These are phyloP conservation scores for Exobasidium rhododendri DNA, from an alignment of 1,284 basidiomycete species.

Conservation along the genomic window DNA sequence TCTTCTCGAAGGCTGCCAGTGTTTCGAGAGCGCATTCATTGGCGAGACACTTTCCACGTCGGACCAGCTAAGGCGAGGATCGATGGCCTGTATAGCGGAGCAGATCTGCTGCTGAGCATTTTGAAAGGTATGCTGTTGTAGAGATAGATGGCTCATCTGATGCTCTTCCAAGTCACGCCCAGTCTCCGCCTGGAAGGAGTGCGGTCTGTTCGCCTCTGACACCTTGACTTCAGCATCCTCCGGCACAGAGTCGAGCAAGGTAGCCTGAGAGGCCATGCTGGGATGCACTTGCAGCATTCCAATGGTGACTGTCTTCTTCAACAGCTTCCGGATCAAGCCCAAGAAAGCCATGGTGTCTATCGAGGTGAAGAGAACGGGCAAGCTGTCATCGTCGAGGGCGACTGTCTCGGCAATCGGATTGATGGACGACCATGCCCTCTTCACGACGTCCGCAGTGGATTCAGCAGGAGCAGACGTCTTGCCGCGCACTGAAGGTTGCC, in stretches of 20 bases:
- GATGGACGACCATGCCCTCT: neutral
- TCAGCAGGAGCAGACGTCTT: too few relatives aligned
- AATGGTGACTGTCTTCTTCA: neutral
- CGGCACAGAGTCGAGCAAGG: neutral
- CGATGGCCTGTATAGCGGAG: neutral
- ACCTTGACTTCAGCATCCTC: neutral
- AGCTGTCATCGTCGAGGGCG: neutral
- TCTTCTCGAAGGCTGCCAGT: neutral
- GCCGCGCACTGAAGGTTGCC: neutral
- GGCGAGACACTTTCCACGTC: neutral
- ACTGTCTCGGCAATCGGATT: neutral
- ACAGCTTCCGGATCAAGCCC: neutral
- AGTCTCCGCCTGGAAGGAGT: neutral
- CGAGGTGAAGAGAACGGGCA: neutral
- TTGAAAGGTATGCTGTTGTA: neutral
- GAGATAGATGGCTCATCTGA: neutral
- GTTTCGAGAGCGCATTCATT: neutral
- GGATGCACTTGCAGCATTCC: neutral
- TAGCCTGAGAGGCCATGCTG: neutral
- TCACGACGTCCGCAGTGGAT: neutral
- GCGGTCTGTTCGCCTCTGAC: neutral
- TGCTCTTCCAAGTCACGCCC: neutral
- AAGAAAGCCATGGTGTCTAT: neutral
- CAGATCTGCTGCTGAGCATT: neutral
- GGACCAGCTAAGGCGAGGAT: neutral